phyloP scores from a whole-genome alignment of 768 basidiomycete species.

The Hypholoma fasciculare region DNA sequence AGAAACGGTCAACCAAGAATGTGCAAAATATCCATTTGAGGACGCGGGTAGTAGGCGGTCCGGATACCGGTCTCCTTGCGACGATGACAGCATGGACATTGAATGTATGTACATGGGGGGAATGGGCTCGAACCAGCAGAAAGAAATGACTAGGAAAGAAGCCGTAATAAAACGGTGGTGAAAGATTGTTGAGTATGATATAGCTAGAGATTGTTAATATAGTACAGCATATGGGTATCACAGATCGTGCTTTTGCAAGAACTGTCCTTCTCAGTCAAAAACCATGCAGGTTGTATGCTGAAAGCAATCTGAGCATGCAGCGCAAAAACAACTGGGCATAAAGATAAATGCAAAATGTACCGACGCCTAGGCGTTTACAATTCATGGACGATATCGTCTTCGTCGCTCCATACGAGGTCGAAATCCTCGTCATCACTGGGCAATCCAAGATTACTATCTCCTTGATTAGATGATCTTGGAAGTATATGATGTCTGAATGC shows the following conservation, averaged over 20 bases:
- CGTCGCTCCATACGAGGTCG: constrained; percentile 53
- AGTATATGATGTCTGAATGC: constrained; percentile 24
- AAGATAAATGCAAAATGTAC: background rate
- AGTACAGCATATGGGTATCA: too few species aligned
- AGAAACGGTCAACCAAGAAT: background rate
- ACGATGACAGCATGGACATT: background rate
- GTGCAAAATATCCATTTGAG: background rate
- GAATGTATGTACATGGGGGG: too few species aligned
- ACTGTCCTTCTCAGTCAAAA: too few species aligned
- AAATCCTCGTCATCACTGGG: constrained; percentile 55
- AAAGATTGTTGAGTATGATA: background rate
- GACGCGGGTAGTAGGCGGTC: background rate
- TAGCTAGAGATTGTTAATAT: too few species aligned
- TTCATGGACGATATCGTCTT: constrained; percentile 33
- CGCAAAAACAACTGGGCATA: background rate
- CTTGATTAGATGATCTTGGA: constrained; percentile 23
- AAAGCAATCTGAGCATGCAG: too few species aligned
- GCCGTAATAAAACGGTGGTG: background rate
- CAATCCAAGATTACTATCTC: constrained; percentile 47
- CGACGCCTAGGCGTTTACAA: background rate
- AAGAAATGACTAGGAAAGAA: background rate
- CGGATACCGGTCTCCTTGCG: background rate
- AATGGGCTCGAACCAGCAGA: too few species aligned
- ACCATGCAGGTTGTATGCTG: too few species aligned
- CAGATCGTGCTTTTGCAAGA: too few species aligned